Base-by-base conservation (phyloP, 768 basidiomycete genomes). In the Mycena haematopus region DNA sequence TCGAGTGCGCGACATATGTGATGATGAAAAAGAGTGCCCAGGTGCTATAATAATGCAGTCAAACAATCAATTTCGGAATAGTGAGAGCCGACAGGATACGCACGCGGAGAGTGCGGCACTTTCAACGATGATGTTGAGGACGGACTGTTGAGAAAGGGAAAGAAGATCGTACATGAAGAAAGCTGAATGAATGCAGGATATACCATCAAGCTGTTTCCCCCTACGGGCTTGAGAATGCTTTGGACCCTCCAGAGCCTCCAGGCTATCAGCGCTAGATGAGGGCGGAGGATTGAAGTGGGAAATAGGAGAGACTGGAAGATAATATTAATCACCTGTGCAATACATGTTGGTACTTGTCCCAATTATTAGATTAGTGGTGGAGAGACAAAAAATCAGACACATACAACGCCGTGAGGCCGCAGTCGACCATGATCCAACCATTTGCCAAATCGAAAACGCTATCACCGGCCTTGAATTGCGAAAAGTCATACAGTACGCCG, bases 161-260 rank as follows among this genome's bases (percentile, higher is more conserved):
- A 42, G 11, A 15, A 21, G 35, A 14, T n/a, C n/a, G n/a, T n/a
- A n/a, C n/a, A 31, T 24, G 1, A 22, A 6, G 44, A 38, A 8
- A 6, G 56, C n/a, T n/a, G 50, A 36, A 33, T 38, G 19, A 58
- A 29, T 31, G 29, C 29, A 31, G 29, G 29, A 31, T 9, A 31
- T 4, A 31, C 29, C 29, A 31, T 31, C 29, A 31, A 31, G 6
- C 3, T 58, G 13, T 27, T 42, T 27, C 52, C 62, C 0, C 52
- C 56, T 1, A 25, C 6, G 1, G 62, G 36, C 25, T 46, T 58
- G 21, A 54, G 19, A 1, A 49, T 40, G 3, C 22, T 57, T 22
- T 63, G 62, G 27, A 58, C 44, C 3, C 52, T 17, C 62, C 62
- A 63, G 6, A 63, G 46, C 22, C 27, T 25, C 62, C 51, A 63